phyloP scores from a whole-genome alignment of 225 moss, liverwort and hornwort genomes.

The Sphagnum tenellum region DNA sequence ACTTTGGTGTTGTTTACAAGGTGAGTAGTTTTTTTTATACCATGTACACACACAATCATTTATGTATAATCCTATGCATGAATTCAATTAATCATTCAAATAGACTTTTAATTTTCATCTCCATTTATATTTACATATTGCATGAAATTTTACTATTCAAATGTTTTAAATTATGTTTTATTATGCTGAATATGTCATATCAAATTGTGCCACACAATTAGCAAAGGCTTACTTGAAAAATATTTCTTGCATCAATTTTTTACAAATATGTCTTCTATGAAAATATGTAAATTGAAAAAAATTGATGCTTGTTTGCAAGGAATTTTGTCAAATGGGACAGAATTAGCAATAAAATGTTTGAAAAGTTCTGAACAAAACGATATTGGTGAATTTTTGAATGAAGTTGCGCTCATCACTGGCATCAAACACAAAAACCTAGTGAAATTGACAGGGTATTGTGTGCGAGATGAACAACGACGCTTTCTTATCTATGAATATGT shows the following conservation, averaged over 20 bases:
- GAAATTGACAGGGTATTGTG: slow-evolving; percentile 55
- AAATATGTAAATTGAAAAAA: too few relatives aligned
- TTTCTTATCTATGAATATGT: slow-evolving; percentile 58
- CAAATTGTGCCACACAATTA: too few relatives aligned
- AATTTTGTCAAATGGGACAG: slow-evolving; percentile 18
- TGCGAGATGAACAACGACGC: slow-evolving; percentile 30
- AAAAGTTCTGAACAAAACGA: slow-evolving; percentile 18
- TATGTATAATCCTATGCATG: too few relatives aligned
- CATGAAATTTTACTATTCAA: too few relatives aligned
- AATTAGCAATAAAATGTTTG: slow-evolving; percentile 38
- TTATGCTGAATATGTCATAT: too few relatives aligned
- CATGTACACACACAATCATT: too few relatives aligned
- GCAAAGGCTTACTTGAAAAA: too few relatives aligned
- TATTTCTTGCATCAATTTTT: too few relatives aligned
- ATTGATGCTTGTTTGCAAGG: slow-evolving; percentile 14
- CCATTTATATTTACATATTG: too few relatives aligned
- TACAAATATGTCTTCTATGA: too few relatives aligned
- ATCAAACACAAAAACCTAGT: slow-evolving; percentile 2
- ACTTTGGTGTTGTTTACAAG: slow-evolving; percentile 39
- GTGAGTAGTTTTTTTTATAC: slow-evolving; percentile 1
- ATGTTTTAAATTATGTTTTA: background rate
- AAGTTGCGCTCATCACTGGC: slow-evolving; percentile 9
- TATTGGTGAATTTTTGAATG: slow-evolving; percentile 38
- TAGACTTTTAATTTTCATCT: too few relatives aligned
- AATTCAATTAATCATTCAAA: too few relatives aligned